Percentiles rank a stretch among this genome's conserved stretches.
These are phyloP conservation scores for Talaromyces sp. DNA, from an alignment of 2,329 filamentous ascomycete genomes.

Conservation along the genomic window DNA sequence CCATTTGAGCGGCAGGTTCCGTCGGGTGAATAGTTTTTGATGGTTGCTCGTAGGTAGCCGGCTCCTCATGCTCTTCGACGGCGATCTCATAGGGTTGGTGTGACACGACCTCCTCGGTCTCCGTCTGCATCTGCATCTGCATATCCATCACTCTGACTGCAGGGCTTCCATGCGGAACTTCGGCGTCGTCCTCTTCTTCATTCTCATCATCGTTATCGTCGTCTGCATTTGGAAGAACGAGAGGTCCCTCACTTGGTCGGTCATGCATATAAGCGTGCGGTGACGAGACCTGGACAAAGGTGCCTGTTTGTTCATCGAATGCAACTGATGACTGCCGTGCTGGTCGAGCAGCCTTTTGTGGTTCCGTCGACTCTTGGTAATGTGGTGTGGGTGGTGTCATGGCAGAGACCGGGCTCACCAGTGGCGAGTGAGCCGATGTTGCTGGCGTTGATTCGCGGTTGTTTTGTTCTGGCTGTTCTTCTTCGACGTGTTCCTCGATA, in stretches of 20 bases:
- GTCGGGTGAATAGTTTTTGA: not conserved
- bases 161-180: not conserved
- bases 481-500: not conserved
- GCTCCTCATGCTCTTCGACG: not conserved
- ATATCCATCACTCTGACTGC: not conserved
- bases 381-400: slow-evolving; percentile 21
- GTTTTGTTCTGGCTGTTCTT: slow-evolving; percentile 7
- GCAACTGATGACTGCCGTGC: slow-evolving; percentile 40
- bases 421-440: slow-evolving; percentile 16
- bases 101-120: not conserved
- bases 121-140: not conserved
- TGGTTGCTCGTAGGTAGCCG: not conserved
- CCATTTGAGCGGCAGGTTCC: not conserved
- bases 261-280: slow-evolving; percentile 29
- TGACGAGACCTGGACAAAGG: slow-evolving; percentile 43
- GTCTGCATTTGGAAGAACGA: slow-evolving; percentile 20
- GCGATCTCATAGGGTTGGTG: not conserved
- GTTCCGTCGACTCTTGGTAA: slow-evolving; percentile 10
- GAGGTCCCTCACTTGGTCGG: slow-evolving; percentile 25
- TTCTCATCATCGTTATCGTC: not conserved
- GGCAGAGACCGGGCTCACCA: slow-evolving; percentile 20
- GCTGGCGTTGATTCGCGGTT: slow-evolving; percentile 12
- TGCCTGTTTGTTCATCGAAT: slow-evolving; percentile 47
- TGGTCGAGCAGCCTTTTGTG: slow-evolving; percentile 22
- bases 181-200: slow-evolving; percentile 5